A percentile compares a stretch with the other conserved stretches of the same genome.
Evolutionary conservation across 768 basidiomycete genomes (phyloP).

Genomic region (Cystobasidium ongulense): DNA sequence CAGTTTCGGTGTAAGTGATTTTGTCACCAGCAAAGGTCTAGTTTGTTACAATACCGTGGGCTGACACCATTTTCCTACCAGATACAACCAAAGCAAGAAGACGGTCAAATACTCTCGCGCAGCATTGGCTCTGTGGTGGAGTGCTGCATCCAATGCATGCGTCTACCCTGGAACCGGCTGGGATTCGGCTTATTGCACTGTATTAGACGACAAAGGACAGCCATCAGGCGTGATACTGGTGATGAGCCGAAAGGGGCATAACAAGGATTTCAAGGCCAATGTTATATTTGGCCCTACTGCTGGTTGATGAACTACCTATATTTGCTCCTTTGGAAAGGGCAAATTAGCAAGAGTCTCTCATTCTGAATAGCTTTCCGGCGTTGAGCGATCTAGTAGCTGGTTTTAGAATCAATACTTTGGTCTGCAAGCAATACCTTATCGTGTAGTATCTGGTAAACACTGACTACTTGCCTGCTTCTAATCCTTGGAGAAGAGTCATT

Average conservation of each 20-base stretch:
- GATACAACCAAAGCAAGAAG: conserved; percentile 15
- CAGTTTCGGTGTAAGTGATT: conserved; percentile 2
- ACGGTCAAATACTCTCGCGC: neutral
- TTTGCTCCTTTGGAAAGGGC: neutral
- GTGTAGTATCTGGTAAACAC: too few species aligned
- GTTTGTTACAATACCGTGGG: neutral
- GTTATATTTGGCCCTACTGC: neutral
- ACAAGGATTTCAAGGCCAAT: neutral
- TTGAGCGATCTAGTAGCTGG: too few species aligned
- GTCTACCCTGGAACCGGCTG: neutral
- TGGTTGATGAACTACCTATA: neutral
- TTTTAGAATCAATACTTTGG: neutral
- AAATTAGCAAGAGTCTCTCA: too few species aligned
- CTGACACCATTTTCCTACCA: neutral
- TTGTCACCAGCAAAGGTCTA: neutral
- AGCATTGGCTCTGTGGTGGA: neutral
- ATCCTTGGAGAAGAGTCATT: too few species aligned
- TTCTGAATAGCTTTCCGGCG: too few species aligned
- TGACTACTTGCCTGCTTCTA: too few species aligned
- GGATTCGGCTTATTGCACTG: conserved; percentile 5
- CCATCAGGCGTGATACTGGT: neutral
- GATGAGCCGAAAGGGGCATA: neutral
- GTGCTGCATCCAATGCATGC: conserved; percentile 2
- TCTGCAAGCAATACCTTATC: neutral
- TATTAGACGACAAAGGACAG: neutral